phyloP scores from a whole-genome alignment of 192 early-diverging fungal species.

The Backusella westeae region DNA sequence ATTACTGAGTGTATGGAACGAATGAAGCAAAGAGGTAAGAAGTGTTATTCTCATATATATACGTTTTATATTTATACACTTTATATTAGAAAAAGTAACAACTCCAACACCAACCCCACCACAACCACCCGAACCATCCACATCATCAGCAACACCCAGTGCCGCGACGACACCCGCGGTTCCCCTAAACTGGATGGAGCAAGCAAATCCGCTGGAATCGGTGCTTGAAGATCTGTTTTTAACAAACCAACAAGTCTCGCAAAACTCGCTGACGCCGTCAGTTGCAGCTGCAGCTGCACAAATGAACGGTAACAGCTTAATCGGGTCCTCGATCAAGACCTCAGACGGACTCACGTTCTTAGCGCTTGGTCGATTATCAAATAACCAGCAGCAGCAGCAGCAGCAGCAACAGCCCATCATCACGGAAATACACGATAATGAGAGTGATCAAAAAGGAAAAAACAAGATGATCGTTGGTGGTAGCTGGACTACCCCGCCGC shows the following conservation, averaged over 20 bases:
- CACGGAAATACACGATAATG: not conserved
- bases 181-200: not conserved
- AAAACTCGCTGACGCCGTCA: not conserved
- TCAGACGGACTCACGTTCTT: conserved; percentile 10
- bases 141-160: not conserved
- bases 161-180: not conserved
- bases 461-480: not conserved
- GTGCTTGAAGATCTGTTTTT: not conserved
- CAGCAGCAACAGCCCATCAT: not conserved
- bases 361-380: not conserved
- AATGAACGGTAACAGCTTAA: conserved; percentile 17
- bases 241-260: not conserved
- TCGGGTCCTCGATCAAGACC: conserved; percentile 13
- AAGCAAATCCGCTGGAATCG: not conserved
- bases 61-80: not conserved
- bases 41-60: too few species aligned
- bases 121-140: not conserved
- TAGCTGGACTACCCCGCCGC: conserved; percentile 29
- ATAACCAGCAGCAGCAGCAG: not conserved
- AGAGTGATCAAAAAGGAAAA: not conserved
- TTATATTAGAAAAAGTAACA: not conserved
- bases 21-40: not conserved
- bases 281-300: conserved; percentile 19
- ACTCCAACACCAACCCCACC: not conserved
- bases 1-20: not conserved